phyloP scores from a whole-genome alignment of 805 yeast genomes.

The Wickerhamomyces silvicola region DNA sequence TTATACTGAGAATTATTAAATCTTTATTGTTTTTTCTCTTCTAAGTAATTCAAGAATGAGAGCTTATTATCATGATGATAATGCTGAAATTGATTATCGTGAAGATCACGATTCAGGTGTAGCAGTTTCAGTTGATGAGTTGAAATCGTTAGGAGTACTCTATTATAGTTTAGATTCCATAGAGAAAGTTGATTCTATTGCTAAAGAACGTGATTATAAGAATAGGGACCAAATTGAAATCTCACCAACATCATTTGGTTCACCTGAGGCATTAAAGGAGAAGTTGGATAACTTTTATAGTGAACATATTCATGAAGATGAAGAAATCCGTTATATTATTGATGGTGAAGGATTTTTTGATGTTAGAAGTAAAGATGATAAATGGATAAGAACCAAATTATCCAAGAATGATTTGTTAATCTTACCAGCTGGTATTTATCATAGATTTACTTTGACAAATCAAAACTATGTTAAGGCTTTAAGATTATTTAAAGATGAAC shows the following conservation, averaged over 20 bases:
- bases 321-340: conserved; percentile 84
- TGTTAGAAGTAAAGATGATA: conserved; percentile 54
- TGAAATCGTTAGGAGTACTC: conserved; percentile 61
- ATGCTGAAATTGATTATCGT: conserved; percentile 51
- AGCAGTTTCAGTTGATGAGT: conserved; percentile 40
- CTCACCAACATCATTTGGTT: conserved; percentile 52
- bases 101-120: conserved; percentile 68
- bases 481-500: conserved; percentile 87
- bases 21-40: too few relatives aligned
- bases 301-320: conserved; percentile 95
- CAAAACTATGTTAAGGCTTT: conserved; percentile 64
- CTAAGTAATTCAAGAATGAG: too few relatives aligned
- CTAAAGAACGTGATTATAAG: conserved; percentile 64
- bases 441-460: conserved; percentile 75
- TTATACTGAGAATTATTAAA: too few relatives aligned
- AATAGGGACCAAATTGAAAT: conserved; percentile 71
- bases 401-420: conserved; percentile 58
- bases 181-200: conserved; percentile 57
- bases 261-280: conserved; percentile 54
- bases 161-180: conserved; percentile 46
- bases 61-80: conserved; percentile 62
- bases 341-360: conserved; percentile 94
- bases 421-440: conserved; percentile 91
- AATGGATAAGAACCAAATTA: conserved; percentile 75
- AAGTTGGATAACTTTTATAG: conserved; percentile 67